phyloP scores from a whole-genome alignment of 306 rosid species.

The Canavalia gladiata region DNA sequence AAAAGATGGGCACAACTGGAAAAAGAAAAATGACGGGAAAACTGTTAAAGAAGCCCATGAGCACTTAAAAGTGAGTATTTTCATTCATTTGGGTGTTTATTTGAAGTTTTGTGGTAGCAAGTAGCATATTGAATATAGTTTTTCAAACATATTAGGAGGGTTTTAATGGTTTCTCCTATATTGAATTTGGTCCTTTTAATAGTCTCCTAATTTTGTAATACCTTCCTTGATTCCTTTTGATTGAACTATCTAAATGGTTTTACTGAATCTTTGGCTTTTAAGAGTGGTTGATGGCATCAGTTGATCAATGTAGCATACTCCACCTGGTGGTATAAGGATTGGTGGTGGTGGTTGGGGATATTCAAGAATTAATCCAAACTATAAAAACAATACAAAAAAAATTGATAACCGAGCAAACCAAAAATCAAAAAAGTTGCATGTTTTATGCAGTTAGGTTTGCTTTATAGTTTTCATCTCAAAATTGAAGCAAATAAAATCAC shows the following conservation, averaged over 20 bases:
- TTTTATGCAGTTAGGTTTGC: no score
- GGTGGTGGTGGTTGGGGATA: no score
- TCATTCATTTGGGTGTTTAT: slow-evolving; percentile 22
- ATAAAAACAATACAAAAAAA: no score
- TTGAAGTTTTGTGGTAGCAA: slow-evolving; percentile 33
- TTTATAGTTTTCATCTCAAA: no score
- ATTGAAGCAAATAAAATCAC: no score
- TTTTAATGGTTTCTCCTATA: slow-evolving; percentile 9
- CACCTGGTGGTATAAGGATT: no score
- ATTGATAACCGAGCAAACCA: no score
- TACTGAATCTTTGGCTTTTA: not conserved
- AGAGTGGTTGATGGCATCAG: not conserved
- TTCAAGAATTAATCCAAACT: no score
- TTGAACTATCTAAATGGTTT: slow-evolving; percentile 11
- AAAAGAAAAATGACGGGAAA: slow-evolving; percentile 96
- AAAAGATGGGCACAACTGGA: slow-evolving; percentile 98
- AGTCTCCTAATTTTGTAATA: slow-evolving; percentile 1
- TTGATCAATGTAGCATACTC: slow-evolving; percentile 10
- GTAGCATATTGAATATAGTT: slow-evolving; percentile 30
- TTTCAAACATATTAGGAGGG: slow-evolving; percentile 11
- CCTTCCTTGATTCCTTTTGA: not conserved
- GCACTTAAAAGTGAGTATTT: slow-evolving; percentile 90
- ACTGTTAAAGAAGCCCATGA: slow-evolving; percentile 98
- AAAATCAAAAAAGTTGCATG: no score
- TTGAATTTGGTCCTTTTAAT: not conserved